Evolutionary conservation across 169 alveolate genomes (phyloP).

Genomic region (Nephromyces sp.): DNA sequence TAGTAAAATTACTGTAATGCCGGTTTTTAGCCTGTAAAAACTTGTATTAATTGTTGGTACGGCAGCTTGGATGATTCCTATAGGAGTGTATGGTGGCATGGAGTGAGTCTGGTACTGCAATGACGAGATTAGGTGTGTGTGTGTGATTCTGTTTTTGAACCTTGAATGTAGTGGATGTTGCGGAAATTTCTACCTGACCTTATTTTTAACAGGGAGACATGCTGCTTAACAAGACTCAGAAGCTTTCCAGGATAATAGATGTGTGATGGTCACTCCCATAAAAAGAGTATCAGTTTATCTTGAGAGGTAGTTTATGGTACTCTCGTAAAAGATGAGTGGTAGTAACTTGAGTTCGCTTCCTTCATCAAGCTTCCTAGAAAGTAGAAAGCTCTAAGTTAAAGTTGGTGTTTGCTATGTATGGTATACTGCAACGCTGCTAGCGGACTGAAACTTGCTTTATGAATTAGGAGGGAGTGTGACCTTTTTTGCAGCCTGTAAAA

Average conservation of each 20-base stretch:
- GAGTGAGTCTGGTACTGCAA: neutral
- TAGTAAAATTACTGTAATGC: neutral
- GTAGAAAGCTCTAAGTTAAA: no score
- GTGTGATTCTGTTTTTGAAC: neutral
- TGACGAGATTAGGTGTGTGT: neutral
- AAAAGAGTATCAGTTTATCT: no score
- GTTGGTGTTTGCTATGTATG: no score
- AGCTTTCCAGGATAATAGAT: conserved; percentile 81
- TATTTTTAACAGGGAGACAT: conserved; percentile 64
- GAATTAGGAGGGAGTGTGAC: no score
- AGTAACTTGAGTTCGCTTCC: no score
- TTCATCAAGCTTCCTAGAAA: no score
- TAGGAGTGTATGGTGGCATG: neutral
- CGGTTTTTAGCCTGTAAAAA: neutral
- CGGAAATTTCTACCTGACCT: neutral
- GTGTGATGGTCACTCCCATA: no score
- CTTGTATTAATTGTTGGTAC: neutral
- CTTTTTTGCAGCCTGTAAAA: no score
- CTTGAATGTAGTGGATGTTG: neutral
- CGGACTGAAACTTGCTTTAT: no score
- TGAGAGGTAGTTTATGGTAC: no score
- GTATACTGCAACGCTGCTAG: no score
- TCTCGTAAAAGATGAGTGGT: no score
- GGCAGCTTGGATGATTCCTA: neutral
- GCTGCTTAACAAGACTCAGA: conserved; percentile 78